Evolutionary conservation across 805 yeast genomes (phyloP), one percentile per base, ranked within the genome.

Genomic region (Lipomyces orientalis): DNA sequence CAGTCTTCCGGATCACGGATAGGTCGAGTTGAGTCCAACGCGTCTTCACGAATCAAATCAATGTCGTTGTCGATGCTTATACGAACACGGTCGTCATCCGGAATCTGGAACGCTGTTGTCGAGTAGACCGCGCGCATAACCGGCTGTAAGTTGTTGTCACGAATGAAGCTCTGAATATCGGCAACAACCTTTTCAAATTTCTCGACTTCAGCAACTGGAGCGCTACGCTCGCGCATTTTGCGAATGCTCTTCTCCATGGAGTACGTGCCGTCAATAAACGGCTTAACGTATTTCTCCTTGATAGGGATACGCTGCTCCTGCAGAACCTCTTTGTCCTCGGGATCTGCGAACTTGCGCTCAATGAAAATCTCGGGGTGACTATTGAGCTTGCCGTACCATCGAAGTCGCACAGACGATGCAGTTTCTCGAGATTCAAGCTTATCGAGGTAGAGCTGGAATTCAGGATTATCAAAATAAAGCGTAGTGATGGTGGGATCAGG

Each of bases 21-120:
- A 19, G 99, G 98, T 73, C 93, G 85, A 71, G 87, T 88, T 57
- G 83, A n/a, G 52, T 93, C 97, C 76, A 94, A 90, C 0, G 94
- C 80, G 77, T 94, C 98, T 77, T 94, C 99, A 74, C 98, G 87
- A 69, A 94, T 88, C 76, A 91, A 93, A 62, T 88, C 76, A 65
- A 95, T 87, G 77, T 95, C 95, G 16, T 96, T 89, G 79, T 94
- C 98, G 71, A 94, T 91, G 56, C 91, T 88, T 68, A 95, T 88
- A 77, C 98, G 88, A 51, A 93, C 89, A 75, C 94, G 86, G 77
- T 93, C 96, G 77, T 95, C 98, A 66, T 98, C 98, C 2, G 99
- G 99, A 74, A 94, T 94, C 82, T 94, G 98, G 83, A 95, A 94
- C 1, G 98, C 98, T 5, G 97, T 91, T 79, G 98, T 86, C 54